Evolutionary conservation across 2,329 filamentous ascomycete species (phyloP), one percentile per base, ranked within the genome.

Genomic region (Cytospora mali): DNA sequence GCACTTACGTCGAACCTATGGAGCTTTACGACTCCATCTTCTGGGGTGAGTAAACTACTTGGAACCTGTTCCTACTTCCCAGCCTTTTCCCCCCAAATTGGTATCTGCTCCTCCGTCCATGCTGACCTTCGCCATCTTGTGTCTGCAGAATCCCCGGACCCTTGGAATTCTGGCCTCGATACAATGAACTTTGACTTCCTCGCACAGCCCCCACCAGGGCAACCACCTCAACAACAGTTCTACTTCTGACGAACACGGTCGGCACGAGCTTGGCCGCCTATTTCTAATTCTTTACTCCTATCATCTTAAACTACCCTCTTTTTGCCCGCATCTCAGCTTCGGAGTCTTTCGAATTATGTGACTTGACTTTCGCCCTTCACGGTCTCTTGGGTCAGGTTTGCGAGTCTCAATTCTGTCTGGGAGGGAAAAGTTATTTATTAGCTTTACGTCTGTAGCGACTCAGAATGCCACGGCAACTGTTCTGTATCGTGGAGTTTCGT

Each of bases 21-120:
- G 86, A 89, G 64, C 75, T 89, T 0, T 89, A 88, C 70, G 85
- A 88, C 69, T 87, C 85, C 4, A 89, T 89, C 52, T 88, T 88
- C 76, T 88, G 85, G 80, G 86, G 85, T 88, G 74, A 72, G 83
- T 77, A 31, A 33, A 65, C 42, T 62, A 56, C 51, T 21, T n/a
- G 10, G 28, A 33, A 29, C 18, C 42, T 18, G 39, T 29, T 9
- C 5, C 29, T 11, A 6, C 27, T 23, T n/a, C n/a, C n/a, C n/a
- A n/a, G n/a, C n/a, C n/a, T n/a, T n/a, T n/a, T n/a, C n/a, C n/a
- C n/a, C n/a, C n/a, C n/a, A n/a, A n/a, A n/a, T n/a, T n/a, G n/a
- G n/a, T n/a, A n/a, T n/a, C n/a, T 25, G 18, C 4, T n/a, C 21
- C 16, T 29, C 18, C n/a, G 3, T 29, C 23, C 29, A n/a, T 14